Base-by-base conservation (phyloP, 106 monocot genomes). In the Narthecium ossifragum region DNA sequence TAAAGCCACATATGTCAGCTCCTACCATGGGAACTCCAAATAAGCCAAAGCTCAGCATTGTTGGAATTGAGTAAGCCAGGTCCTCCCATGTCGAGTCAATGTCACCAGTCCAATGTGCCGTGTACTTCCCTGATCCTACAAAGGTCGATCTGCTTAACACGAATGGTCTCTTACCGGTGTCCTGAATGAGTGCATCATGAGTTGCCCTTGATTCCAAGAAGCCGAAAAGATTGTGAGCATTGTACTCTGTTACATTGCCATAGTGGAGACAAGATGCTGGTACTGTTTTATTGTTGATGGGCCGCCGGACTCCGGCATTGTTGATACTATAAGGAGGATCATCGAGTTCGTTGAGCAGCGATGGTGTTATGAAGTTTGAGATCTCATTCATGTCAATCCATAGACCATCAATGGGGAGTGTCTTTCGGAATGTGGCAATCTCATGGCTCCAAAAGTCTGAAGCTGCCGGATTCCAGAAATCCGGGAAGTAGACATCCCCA, bases 381-480 rank as follows among this genome's bases (percentile, higher is more conserved):
- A 83, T 18, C 71, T 91, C 90, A 22, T 91, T 85, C 90, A 91
- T 91, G 68, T 91, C 82, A 43, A 91, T 79, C 90, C 90, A 91
- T 11, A 91, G 73, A 10, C 90, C 85, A 52, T 91, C 90, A 12
- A 91, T 39, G 0, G 73, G 82, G 31, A 91, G 40, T 0, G 47
- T 77, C 40, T 54, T 47, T 7, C 70, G 75, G 62, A 88, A 88
- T 14, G 67, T 72, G 5, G 47, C 65, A 21, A 88, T 88, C 67
- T 88, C 87, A 5, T 32, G 22, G 26, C 58, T 31, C 85, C 85
- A 91, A 59, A 76, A 91, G 12, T 71, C 39, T 0, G 68, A 32
- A 0, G 85, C 61, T 5, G 66, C 36, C 0, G 92, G 92, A 62
- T 92, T 70, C 13, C 79, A 39, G 60, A 92, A 86, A 34, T 92